phyloP scores from a whole-genome alignment of 139 green algal species.

The Penium margaritaceum region DNA sequence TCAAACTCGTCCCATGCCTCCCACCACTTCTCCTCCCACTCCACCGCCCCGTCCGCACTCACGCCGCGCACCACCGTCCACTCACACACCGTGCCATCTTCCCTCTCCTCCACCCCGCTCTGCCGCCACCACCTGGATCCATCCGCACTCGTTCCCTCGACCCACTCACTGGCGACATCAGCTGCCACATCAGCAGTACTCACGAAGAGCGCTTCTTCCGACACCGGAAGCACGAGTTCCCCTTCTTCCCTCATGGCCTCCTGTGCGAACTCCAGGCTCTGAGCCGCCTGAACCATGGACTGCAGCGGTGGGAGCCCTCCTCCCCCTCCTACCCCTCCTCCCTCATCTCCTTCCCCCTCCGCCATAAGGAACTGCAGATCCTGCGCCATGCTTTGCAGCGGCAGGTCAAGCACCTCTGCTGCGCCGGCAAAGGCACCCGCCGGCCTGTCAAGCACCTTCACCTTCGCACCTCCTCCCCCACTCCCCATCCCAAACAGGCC shows the following conservation, averaged over 20 bases:
- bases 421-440: too few relatives aligned
- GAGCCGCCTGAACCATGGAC: not conserved
- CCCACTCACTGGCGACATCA: not conserved
- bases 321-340: too few relatives aligned
- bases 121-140: slow-evolving; percentile 42
- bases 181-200: not conserved
- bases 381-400: too few relatives aligned
- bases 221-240: not conserved
- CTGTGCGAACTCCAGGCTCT: not conserved
- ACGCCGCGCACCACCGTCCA: slow-evolving; percentile 37
- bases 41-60: slow-evolving; percentile 29
- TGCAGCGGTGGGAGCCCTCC: too few relatives aligned
- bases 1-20: slow-evolving; percentile 34
- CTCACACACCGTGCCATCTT: slow-evolving; percentile 27
- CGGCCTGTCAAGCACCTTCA: too few relatives aligned
- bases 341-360: too few relatives aligned
- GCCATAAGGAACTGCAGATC: too few relatives aligned
- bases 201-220: not conserved
- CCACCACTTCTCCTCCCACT: slow-evolving; percentile 51
- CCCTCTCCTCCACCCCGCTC: slow-evolving; percentile 28
- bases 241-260: not conserved
- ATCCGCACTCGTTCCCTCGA: slow-evolving; percentile 22
- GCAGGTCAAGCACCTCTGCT: too few relatives aligned
- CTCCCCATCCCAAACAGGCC: too few relatives aligned
- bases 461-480: too few relatives aligned